These are phyloP conservation scores for Hyaloscypha finlandica DNA, from an alignment of 495 filamentous ascomycete species.

Conservation along the genomic window DNA sequence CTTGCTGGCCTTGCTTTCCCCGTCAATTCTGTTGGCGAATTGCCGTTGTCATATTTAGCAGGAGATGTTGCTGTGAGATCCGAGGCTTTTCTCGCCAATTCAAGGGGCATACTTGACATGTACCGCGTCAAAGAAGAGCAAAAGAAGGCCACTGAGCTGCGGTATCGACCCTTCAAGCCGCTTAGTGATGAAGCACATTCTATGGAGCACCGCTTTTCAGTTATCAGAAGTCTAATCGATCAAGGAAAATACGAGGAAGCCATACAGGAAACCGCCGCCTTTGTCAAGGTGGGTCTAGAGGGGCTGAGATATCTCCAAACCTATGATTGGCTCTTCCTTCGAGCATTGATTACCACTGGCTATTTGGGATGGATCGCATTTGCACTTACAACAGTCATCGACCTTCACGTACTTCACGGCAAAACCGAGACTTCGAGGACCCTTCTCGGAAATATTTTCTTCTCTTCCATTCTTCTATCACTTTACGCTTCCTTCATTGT, in stretches of 20 bases:
- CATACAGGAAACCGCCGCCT: constrained; percentile 70
- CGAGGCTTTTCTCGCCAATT: constrained; percentile 82
- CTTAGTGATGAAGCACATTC: constrained; percentile 63
- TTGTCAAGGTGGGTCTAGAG: constrained; percentile 76
- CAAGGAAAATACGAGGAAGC: constrained; percentile 67
- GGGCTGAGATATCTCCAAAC: constrained; percentile 95
- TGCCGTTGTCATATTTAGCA: constrained; percentile 81
- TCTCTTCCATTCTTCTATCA: constrained; percentile 71
- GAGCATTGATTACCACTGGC: constrained; percentile 88
- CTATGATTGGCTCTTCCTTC: constrained; percentile 94
- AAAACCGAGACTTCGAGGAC: constrained; percentile 66
- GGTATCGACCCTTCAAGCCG: constrained; percentile 70
- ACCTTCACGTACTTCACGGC: constrained; percentile 84
- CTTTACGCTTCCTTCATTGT: constrained; percentile 79
- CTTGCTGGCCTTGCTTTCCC: constrained; percentile 89
- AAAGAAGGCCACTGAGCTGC: constrained; percentile 72
- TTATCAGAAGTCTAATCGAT: constrained; percentile 68
- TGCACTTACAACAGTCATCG: constrained; percentile 87
- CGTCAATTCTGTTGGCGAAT: constrained; percentile 93
- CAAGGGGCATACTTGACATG: constrained; percentile 90
- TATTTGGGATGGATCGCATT: constrained; percentile 98
- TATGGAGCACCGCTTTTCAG: constrained; percentile 65
- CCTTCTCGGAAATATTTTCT: constrained; percentile 59
- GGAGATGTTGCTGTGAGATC: constrained; percentile 76
- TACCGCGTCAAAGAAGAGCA: constrained; percentile 92